A percentile compares a stretch with the other conserved stretches of the same genome.
Conservation (phyloP, 192 early-diverging fungal species). For the Umbelopsis ramanniana region DNA sequence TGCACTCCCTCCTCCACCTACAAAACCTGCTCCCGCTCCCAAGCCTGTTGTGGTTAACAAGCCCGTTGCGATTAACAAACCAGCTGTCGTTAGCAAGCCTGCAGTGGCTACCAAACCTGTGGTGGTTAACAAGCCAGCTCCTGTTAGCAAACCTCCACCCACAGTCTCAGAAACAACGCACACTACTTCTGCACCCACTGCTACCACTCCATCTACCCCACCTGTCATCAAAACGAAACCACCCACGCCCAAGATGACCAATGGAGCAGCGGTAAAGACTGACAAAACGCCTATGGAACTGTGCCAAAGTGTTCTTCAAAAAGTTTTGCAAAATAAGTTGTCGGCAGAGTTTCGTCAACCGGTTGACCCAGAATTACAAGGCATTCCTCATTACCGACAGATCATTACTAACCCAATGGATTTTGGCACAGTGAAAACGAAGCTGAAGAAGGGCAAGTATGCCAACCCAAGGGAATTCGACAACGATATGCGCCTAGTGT, state of each 20-base stretch:
- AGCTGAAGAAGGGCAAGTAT: slow-evolving; percentile 51
- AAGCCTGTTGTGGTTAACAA: neutral
- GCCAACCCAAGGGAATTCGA: slow-evolving; percentile 39
- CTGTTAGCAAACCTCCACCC: neutral
- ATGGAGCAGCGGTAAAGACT: neutral
- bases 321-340: slow-evolving; percentile 46
- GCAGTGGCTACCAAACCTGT: too few species aligned
- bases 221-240: neutral
- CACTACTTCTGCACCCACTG: slow-evolving; percentile 4
- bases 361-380: slow-evolving; percentile 61
- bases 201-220: slow-evolving; percentile 3
- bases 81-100: too few species aligned
- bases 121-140: too few species aligned
- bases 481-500: slow-evolving; percentile 62
- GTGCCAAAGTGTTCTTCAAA: slow-evolving; percentile 38
- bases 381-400: slow-evolving; percentile 65
- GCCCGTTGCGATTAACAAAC: too few species aligned
- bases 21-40: slow-evolving; percentile 2
- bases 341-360: slow-evolving; percentile 64
- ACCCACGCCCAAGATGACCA: neutral
- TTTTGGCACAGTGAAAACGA: slow-evolving; percentile 55
- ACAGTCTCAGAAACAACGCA: slow-evolving; percentile 4
- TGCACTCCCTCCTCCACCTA: neutral
- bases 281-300: slow-evolving; percentile 29
- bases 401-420: slow-evolving; percentile 76